Conservation (phyloP, 768 basidiomycete genomes). For the Xerocomellus chrysenteron region DNA sequence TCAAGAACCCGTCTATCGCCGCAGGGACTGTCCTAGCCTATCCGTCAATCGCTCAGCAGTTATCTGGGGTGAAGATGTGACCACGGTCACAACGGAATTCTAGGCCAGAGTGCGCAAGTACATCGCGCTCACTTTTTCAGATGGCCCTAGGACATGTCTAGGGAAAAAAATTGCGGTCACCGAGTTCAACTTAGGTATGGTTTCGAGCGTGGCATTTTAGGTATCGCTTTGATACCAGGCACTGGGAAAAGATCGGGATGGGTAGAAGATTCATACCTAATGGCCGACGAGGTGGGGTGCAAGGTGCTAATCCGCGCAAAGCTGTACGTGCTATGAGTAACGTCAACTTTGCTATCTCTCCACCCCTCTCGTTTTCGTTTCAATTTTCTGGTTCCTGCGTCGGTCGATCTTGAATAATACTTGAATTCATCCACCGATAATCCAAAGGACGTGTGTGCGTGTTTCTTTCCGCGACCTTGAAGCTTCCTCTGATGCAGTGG, state of each 20-base stretch:
- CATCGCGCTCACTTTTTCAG: conserved; percentile 47
- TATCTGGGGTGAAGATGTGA: conserved; percentile 58
- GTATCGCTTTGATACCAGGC: too few species aligned
- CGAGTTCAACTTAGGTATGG: conserved; percentile 31
- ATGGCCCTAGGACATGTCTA: conserved; percentile 49
- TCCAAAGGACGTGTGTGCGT: too few species aligned
- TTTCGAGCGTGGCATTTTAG: too few species aligned
- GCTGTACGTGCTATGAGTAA: background rate
- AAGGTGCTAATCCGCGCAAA: conserved; percentile 23
- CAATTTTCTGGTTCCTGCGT: too few species aligned
- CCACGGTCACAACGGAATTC: conserved; percentile 16
- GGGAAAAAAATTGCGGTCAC: conserved; percentile 48
- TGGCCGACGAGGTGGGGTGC: conserved; percentile 22
- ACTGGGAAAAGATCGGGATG: background rate
- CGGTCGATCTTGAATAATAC: too few species aligned
- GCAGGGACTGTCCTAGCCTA: conserved; percentile 38
- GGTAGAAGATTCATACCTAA: conserved; percentile 3
- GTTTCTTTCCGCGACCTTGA: too few species aligned
- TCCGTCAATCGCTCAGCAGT: conserved; percentile 47
- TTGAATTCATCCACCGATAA: too few species aligned
- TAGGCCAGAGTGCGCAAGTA: conserved; percentile 43
- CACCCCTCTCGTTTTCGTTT: too few species aligned
- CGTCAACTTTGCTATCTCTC: too few species aligned
- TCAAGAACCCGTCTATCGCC: conserved; percentile 42
- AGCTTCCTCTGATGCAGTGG: too few species aligned